Percentiles rank a stretch among this genome's conserved stretches.
These are phyloP conservation scores for Didymella lethalis DNA, from an alignment of 2,329 filamentous ascomycete genomes.

Conservation along the genomic window DNA sequence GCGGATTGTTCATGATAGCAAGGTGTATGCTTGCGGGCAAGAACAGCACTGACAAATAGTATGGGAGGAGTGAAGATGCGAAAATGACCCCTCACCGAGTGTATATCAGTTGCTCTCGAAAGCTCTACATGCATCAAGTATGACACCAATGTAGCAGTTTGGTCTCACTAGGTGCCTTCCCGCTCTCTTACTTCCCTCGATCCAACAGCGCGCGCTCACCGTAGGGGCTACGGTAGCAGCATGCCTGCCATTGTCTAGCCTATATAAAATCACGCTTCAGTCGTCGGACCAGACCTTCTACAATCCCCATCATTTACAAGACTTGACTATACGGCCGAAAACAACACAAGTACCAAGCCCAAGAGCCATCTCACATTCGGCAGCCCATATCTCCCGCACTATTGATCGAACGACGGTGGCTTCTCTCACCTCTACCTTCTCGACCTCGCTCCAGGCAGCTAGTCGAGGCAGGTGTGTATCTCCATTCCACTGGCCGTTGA, in stretches of 20 bases:
- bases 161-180: not conserved
- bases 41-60: not conserved
- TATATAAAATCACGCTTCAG: not conserved
- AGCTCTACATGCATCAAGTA: not conserved
- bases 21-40: not conserved
- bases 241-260: not conserved
- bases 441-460: constrained; percentile 1
- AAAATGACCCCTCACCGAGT: not conserved
- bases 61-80: not conserved
- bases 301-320: not conserved
- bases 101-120: not conserved
- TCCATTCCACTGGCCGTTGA: not conserved
- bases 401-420: too few species aligned
- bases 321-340: too few species aligned
- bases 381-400: not conserved
- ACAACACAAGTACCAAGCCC: too few species aligned
- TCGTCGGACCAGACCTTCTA: not conserved
- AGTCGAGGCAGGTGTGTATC: not conserved
- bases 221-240: not conserved
- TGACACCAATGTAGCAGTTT: not conserved
- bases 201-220: not conserved
- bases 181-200: not conserved
- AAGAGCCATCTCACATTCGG: too few species aligned
- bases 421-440: constrained; percentile 7
- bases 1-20: not conserved